These are phyloP conservation scores for Celoporthe dispersa DNA, from an alignment of 2,329 filamentous ascomycete genomes.

Conservation along the genomic window DNA sequence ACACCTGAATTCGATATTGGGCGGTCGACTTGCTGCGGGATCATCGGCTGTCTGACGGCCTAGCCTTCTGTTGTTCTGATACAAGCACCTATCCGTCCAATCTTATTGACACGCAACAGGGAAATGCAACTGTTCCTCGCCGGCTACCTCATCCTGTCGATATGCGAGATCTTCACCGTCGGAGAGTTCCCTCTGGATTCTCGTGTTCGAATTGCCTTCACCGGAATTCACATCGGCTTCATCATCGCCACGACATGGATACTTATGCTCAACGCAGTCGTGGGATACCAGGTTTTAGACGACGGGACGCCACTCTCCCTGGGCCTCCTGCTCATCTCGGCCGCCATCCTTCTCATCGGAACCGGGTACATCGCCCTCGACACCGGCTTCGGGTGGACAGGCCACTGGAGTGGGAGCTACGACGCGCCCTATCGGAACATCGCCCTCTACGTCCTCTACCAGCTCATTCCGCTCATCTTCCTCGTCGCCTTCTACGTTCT, in stretches of 20 bases:
- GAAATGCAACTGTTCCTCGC: slow-evolving; percentile 96
- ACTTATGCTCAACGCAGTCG: slow-evolving; percentile 85
- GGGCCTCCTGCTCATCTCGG: slow-evolving; percentile 73
- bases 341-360: slow-evolving; percentile 76
- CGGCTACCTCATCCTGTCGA: slow-evolving; percentile 82
- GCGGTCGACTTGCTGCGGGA: neutral
- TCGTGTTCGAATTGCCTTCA: slow-evolving; percentile 78
- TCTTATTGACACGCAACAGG: slow-evolving; percentile 51
- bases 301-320: slow-evolving; percentile 88
- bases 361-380: slow-evolving; percentile 96
- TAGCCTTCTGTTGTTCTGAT: neutral
- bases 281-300: slow-evolving; percentile 92
- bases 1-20: neutral
- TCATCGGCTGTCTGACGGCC: neutral
- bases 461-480: slow-evolving; percentile 86
- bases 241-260: slow-evolving; percentile 91
- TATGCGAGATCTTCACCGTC: slow-evolving; percentile 96
- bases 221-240: slow-evolving; percentile 85
- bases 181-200: slow-evolving; percentile 80
- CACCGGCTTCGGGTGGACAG: slow-evolving; percentile 85
- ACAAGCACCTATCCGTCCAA: slow-evolving; percentile 5
- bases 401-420: slow-evolving; percentile 70
- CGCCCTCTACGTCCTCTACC: slow-evolving; percentile 91
- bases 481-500: slow-evolving; percentile 86
- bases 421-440: slow-evolving; percentile 66